A percentile compares a stretch with the other conserved stretches of the same genome.
Evolutionary conservation across 352 stramenopile species (phyloP).

Genomic region (Salisapilia sapeloensis): DNA sequence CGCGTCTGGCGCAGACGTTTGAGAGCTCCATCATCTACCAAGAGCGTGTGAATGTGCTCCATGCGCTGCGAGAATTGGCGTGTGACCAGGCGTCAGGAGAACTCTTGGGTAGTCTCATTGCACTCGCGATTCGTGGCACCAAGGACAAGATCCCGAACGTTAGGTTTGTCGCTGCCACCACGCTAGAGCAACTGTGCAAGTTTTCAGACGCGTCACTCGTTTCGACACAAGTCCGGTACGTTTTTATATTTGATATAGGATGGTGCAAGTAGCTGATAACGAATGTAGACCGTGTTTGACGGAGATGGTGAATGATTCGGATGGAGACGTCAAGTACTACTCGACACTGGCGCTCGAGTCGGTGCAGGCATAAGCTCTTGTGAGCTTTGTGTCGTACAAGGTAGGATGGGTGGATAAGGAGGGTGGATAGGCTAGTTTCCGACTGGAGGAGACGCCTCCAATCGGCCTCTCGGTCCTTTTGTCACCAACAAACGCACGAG

Average conservation of each 20-base stretch:
- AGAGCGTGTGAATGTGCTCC: conserved; percentile 72
- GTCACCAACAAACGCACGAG: too few relatives aligned
- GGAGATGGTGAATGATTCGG: conserved; percentile 56
- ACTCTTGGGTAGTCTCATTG: conserved; percentile 38
- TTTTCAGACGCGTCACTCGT: conserved; percentile 47
- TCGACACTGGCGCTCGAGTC: conserved; percentile 63
- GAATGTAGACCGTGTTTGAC: conserved; percentile 42
- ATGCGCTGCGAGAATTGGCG: conserved; percentile 54
- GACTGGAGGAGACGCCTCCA: too few relatives aligned
- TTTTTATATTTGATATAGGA: not conserved
- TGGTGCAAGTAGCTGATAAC: not conserved
- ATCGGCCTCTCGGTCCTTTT: too few relatives aligned
- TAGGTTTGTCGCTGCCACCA: conserved; percentile 77
- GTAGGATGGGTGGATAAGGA: too few relatives aligned
- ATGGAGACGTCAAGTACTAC: conserved; percentile 80
- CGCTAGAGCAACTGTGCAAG: conserved; percentile 72
- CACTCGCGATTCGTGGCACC: conserved; percentile 48
- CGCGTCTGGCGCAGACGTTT: conserved; percentile 61
- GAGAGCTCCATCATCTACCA: conserved; percentile 78
- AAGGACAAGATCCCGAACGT: conserved; percentile 81
- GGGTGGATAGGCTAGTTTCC: too few relatives aligned
- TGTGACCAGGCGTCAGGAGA: conserved; percentile 56
- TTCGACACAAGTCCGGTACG: conserved; percentile 53
- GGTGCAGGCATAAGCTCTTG: conserved; percentile 30
- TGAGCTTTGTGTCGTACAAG: too few relatives aligned